Percentiles rank a stretch among this genome's conserved stretches.
These are phyloP conservation scores for Globisporangium irregulare DNA, from an alignment of 352 stramenopile genomes.

Conservation along the genomic window DNA sequence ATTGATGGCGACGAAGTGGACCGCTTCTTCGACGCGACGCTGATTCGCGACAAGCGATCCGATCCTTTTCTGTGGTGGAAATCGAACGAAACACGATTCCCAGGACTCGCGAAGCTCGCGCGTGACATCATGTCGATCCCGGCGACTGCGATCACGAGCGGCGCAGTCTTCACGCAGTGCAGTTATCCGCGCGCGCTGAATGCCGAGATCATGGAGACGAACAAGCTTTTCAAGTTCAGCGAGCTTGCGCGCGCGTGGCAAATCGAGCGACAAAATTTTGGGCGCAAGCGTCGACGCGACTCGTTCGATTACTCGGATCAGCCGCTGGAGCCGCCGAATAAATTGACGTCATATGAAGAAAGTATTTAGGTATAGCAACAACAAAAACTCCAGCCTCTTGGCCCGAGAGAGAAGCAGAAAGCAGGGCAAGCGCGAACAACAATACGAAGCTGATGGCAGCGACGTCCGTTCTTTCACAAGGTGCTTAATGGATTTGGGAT, in stretches of 20 bases:
- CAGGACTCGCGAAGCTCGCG: constrained; percentile 65
- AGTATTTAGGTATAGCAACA: constrained; percentile 66
- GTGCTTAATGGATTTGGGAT: background rate
- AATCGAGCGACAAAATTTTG: constrained; percentile 75
- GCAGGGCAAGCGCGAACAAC: background rate
- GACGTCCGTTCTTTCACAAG: background rate
- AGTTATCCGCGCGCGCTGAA: constrained; percentile 61
- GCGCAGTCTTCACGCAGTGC: constrained; percentile 67
- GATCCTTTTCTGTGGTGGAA: constrained; percentile 84
- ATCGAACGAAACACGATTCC: constrained; percentile 78
- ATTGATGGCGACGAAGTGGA: constrained; percentile 79
- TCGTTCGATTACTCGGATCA: constrained; percentile 76
- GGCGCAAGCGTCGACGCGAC: constrained; percentile 66
- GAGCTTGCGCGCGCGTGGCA: constrained; percentile 74
- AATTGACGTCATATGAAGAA: constrained; percentile 81
- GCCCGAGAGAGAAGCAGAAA: background rate
- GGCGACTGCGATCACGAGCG: constrained; percentile 61
- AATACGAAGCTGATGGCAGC: background rate
- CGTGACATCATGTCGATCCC: constrained; percentile 74
- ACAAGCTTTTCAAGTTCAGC: constrained; percentile 76
- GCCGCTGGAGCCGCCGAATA: constrained; percentile 48
- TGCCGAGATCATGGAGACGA: constrained; percentile 51
- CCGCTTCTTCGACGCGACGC: constrained; percentile 78
- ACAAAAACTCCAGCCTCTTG: background rate
- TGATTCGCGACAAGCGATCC: constrained; percentile 77